A percentile compares a stretch with the other conserved stretches of the same genome.
phyloP scores from a whole-genome alignment of 148 eudicot genomes.

The Pouteria glomerata region DNA sequence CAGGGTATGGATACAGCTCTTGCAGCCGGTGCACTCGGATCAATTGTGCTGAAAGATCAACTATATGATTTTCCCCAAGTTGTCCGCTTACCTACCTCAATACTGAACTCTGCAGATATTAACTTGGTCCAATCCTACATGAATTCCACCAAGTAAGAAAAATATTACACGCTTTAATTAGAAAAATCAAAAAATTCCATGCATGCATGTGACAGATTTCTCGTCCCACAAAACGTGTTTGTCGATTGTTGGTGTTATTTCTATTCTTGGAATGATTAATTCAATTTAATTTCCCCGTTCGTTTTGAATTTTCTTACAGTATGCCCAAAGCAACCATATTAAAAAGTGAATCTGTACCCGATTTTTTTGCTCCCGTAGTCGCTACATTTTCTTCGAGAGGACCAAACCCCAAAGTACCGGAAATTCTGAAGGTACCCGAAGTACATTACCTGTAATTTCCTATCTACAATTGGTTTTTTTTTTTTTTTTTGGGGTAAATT shows the following conservation, averaged over 20 bases:
- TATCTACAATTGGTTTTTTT: background rate
- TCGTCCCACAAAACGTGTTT: background rate
- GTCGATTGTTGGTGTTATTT: background rate
- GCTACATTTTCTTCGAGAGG: slow-evolving; percentile 31
- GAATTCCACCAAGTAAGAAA: slow-evolving; percentile 17
- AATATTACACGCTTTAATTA: too few relatives aligned
- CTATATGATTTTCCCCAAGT: background rate
- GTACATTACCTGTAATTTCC: too few relatives aligned
- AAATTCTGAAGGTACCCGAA: slow-evolving; percentile 27
- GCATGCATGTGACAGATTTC: background rate
- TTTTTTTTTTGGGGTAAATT: background rate
- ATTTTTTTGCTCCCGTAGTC: slow-evolving; percentile 21
- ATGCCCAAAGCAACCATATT: slow-evolving; percentile 10
- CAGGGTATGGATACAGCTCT: background rate
- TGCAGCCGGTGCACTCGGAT: slow-evolving; percentile 19
- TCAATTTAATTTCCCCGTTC: too few relatives aligned
- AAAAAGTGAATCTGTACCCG: slow-evolving; percentile 10
- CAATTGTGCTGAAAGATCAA: background rate
- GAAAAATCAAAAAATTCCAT: too few relatives aligned
- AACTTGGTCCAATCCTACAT: background rate
- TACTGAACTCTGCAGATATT: background rate
- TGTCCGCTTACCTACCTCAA: slow-evolving; percentile 15
- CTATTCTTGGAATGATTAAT: too few relatives aligned
- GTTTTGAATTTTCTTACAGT: slow-evolving; percentile 10
- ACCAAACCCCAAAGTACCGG: slow-evolving; percentile 16